Conservation (phyloP, 352 stramenopile genomes). For the Phytophthora sp. region DNA sequence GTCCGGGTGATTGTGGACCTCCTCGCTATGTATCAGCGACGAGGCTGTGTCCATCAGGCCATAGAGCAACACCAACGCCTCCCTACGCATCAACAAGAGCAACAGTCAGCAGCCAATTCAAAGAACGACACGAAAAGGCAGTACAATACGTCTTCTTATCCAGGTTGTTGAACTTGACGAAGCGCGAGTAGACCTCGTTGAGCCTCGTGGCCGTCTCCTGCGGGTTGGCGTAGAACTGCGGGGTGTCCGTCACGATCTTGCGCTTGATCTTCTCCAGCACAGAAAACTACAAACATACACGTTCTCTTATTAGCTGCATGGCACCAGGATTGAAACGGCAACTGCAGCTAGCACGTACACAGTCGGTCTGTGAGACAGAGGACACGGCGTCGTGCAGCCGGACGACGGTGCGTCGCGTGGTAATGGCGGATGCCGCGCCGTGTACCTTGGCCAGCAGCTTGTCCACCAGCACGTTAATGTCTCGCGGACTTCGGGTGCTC, state of each 20-base stretch:
- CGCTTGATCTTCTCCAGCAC: slow-evolving; percentile 84
- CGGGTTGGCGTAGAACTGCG: slow-evolving; percentile 49
- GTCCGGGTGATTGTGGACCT: slow-evolving; percentile 6
- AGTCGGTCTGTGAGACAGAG: slow-evolving; percentile 33
- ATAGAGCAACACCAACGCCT: slow-evolving; percentile 70
- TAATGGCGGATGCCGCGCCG: slow-evolving; percentile 60
- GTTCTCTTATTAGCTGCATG: neutral
- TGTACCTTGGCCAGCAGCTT: slow-evolving; percentile 60
- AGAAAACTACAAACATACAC: slow-evolving; percentile 46
- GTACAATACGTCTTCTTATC: slow-evolving; percentile 70
- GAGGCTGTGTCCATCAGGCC: slow-evolving; percentile 67
- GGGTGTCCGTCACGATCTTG: slow-evolving; percentile 53
- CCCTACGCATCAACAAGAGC: slow-evolving; percentile 39
- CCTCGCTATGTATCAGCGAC: slow-evolving; percentile 12
- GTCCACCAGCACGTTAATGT: slow-evolving; percentile 60
- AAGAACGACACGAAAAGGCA: neutral
- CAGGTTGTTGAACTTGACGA: slow-evolving; percentile 76
- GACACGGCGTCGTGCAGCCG: slow-evolving; percentile 57
- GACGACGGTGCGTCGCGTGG: slow-evolving; percentile 59
- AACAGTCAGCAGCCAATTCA: neutral
- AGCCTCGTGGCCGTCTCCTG: slow-evolving; percentile 58
- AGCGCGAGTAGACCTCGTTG: slow-evolving; percentile 81
- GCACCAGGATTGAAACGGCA: neutral
- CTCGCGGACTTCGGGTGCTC: slow-evolving; percentile 38
- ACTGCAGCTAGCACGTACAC: slow-evolving; percentile 43